Evolutionary conservation across 257 asterid species (phyloP).

Genomic region (Lavandula angustifolia): DNA sequence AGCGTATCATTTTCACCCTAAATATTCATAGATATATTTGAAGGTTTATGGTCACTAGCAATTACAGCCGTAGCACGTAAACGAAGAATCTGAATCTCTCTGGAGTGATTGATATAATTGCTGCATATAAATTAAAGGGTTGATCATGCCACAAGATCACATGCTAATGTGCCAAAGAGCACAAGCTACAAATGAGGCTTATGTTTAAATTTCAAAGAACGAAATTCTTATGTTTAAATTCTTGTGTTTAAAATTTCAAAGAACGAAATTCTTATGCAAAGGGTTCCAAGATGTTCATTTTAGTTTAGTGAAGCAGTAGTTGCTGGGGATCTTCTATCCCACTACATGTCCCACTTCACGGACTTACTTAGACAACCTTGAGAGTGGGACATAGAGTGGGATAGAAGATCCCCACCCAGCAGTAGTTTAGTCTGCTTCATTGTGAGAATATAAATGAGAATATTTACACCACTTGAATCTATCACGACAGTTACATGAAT

Average conservation of each 20-base stretch:
- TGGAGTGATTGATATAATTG: background rate
- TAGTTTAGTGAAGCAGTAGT: background rate
- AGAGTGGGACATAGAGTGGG: too few species aligned
- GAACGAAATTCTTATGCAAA: background rate
- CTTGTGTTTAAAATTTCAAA: background rate
- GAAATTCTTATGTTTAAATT: background rate
- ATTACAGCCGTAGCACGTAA: background rate
- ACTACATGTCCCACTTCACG: too few species aligned
- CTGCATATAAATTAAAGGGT: too few species aligned
- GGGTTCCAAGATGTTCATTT: background rate
- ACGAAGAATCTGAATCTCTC: background rate
- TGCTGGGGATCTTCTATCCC: too few species aligned
- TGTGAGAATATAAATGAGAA: background rate
- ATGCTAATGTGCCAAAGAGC: background rate
- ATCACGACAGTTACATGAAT: background rate
- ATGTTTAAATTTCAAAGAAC: background rate
- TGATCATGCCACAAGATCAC: background rate
- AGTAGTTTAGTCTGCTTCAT: background rate
- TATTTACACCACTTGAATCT: conserved; percentile 10
- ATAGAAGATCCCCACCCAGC: too few species aligned
- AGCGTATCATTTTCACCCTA: background rate
- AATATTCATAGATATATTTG: background rate
- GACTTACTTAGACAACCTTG: too few species aligned
- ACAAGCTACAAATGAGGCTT: background rate
- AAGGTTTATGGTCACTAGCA: background rate